Evolutionary conservation across 2,329 filamentous ascomycete species (phyloP).

Genomic region (Ophiosphaerella korrae): DNA sequence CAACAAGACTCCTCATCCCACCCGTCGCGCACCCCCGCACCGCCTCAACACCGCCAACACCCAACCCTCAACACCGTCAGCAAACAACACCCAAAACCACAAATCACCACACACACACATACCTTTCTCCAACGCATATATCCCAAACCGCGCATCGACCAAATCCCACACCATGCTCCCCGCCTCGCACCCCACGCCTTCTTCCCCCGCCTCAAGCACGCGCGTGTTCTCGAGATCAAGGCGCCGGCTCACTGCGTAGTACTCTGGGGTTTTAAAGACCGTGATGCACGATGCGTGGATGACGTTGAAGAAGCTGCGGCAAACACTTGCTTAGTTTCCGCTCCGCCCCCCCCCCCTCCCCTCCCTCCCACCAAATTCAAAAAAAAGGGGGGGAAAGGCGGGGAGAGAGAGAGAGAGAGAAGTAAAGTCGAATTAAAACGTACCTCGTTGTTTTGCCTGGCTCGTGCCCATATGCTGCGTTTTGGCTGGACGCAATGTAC

Average conservation of each 20-base stretch:
- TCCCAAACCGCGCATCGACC: constrained; percentile 16
- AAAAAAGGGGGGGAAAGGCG: too few relatives aligned
- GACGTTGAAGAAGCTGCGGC: constrained; percentile 8
- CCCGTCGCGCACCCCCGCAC: background rate
- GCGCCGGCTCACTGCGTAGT: constrained; percentile 7
- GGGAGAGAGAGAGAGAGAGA: too few relatives aligned
- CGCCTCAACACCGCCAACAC: background rate
- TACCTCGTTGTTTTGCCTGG: background rate
- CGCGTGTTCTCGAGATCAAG: constrained; percentile 23
- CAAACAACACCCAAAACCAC: background rate
- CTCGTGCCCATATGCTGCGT: constrained; percentile 3
- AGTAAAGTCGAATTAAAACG: background rate
- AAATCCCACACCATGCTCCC: constrained; percentile 24
- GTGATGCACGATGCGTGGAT: constrained; percentile 5
- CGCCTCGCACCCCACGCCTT: constrained; percentile 1
- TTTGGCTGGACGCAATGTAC: background rate
- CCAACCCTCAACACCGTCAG: background rate
- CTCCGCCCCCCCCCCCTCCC: too few relatives aligned
- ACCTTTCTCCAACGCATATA: constrained; percentile 6
- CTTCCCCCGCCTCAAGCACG: constrained; percentile 7
- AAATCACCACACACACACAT: background rate
- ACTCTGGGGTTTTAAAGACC: constrained; percentile 4
- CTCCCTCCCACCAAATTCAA: too few relatives aligned
- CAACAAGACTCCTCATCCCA: background rate
- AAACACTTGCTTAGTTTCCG: background rate